These are phyloP conservation scores for Colletotrichum agaves DNA, from an alignment of 2,329 filamentous ascomycete species.

Conservation along the genomic window DNA sequence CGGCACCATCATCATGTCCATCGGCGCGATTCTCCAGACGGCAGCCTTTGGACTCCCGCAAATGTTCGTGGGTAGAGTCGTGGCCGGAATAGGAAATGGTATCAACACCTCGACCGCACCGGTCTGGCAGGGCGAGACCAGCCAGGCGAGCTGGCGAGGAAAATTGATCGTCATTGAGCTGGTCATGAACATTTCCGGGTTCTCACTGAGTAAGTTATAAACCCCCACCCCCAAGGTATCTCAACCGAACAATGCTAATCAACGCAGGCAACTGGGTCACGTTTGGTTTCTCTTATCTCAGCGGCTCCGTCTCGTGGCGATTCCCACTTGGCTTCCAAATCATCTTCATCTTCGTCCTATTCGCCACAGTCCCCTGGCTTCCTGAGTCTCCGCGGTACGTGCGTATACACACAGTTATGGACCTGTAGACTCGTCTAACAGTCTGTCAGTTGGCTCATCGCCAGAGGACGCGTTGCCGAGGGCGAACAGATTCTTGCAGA, in stretches of 20 bases:
- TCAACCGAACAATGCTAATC: not conserved
- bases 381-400: slow-evolving; percentile 46
- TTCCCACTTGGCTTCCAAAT: slow-evolving; percentile 57
- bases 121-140: slow-evolving; percentile 51
- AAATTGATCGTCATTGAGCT: slow-evolving; percentile 48
- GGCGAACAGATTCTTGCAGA: slow-evolving; percentile 45
- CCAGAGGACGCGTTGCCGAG: slow-evolving; percentile 42
- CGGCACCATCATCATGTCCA: slow-evolving; percentile 47
- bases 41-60: slow-evolving; percentile 50
- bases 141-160: slow-evolving; percentile 46
- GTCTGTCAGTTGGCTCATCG: slow-evolving; percentile 41
- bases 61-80: slow-evolving; percentile 55
- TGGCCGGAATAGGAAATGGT: slow-evolving; percentile 61
- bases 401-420: not conserved
- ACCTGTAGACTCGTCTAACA: not conserved
- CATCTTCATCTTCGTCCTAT: slow-evolving; percentile 50
- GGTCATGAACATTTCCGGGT: slow-evolving; percentile 46
- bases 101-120: slow-evolving; percentile 50
- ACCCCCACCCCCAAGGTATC: no score
- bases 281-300: slow-evolving; percentile 49
- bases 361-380: slow-evolving; percentile 44
- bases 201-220: slow-evolving; percentile 39
- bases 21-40: slow-evolving; percentile 49
- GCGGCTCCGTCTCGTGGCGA: slow-evolving; percentile 50
- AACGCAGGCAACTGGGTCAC: slow-evolving; percentile 50